phyloP scores from a whole-genome alignment of 2,329 filamentous ascomycete species.

The Dothidotthia symphoricarpi region DNA sequence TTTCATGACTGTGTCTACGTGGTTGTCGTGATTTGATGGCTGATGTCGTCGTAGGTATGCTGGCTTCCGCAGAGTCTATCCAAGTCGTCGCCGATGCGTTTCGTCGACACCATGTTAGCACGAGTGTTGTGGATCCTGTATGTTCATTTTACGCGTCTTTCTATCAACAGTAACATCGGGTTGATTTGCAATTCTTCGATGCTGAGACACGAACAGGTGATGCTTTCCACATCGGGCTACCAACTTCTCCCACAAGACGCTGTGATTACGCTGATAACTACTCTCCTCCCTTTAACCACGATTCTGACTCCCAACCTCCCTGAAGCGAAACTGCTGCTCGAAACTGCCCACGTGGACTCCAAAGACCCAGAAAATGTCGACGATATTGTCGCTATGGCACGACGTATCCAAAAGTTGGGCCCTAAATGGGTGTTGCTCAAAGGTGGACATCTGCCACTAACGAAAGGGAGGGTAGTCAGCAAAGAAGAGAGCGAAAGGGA shows the following conservation, averaged over 20 bases:
- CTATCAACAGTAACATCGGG: background rate
- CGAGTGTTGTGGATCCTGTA: conserved; percentile 74
- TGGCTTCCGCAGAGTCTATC: conserved; percentile 71
- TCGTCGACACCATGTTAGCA: conserved; percentile 55
- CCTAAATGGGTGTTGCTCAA: conserved; percentile 82
- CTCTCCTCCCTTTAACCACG: conserved; percentile 65
- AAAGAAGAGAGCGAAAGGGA: conserved; percentile 58
- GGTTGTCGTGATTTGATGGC: too few relatives aligned
- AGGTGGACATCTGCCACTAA: conserved; percentile 84
- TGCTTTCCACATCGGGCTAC: conserved; percentile 82
- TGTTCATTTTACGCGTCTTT: conserved; percentile 13
- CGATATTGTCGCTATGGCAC: conserved; percentile 69
- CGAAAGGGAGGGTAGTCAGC: conserved; percentile 60
- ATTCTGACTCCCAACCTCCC: conserved; percentile 76
- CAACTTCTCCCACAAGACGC: conserved; percentile 65
- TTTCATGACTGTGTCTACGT: conserved; percentile 5
- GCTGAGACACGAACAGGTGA: conserved; percentile 57
- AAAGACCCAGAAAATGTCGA: conserved; percentile 57
- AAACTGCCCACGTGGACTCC: conserved; percentile 48
- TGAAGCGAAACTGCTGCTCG: conserved; percentile 66
- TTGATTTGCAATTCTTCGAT: background rate
- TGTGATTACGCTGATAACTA: conserved; percentile 58
- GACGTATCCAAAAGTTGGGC: conserved; percentile 64
- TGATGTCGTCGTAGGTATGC: too few relatives aligned
- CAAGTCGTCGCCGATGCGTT: conserved; percentile 66